These are phyloP conservation scores for Cenococcum geophilum DNA, from an alignment of 495 filamentous ascomycete genomes.

Conservation along the genomic window DNA sequence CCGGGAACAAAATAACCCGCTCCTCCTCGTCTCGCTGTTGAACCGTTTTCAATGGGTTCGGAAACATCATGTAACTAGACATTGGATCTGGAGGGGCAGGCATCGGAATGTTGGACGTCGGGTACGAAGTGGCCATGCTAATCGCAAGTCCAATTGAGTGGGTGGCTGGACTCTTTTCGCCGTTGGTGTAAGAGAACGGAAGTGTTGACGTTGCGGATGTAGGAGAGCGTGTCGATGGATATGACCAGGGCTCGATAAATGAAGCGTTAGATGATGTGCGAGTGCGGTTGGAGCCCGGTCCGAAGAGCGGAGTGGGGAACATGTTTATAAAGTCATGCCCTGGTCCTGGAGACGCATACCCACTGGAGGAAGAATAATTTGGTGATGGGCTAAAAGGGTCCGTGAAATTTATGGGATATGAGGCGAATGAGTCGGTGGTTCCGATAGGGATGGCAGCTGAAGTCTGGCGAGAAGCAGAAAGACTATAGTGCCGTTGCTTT, in stretches of 20 bases:
- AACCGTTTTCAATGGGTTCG: conserved; percentile 23
- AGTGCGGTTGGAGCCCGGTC: conserved; percentile 19
- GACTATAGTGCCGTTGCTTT: conserved; percentile 11
- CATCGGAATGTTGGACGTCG: conserved; percentile 14
- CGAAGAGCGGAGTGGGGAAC: conserved; percentile 22
- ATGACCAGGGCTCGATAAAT: conserved; percentile 27
- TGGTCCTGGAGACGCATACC: conserved; percentile 29
- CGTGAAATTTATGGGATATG: conserved; percentile 10
- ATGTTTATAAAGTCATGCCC: conserved; percentile 23
- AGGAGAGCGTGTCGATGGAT: conserved; percentile 24
- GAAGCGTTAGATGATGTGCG: conserved; percentile 32
- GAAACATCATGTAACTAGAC: conserved; percentile 17
- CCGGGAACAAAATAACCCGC: conserved; percentile 27
- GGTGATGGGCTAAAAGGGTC: conserved; percentile 25
- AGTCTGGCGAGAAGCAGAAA: not conserved
- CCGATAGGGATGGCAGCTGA: conserved; percentile 8
- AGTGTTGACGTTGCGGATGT: conserved; percentile 28
- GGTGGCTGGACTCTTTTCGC: conserved; percentile 22
- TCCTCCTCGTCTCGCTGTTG: conserved; percentile 29
- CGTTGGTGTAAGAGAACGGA: conserved; percentile 23
- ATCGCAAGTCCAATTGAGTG: conserved; percentile 7
- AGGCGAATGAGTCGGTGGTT: not conserved
- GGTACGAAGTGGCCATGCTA: conserved; percentile 16
- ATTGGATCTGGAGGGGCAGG: conserved; percentile 18
- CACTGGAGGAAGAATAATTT: conserved; percentile 30